A percentile compares a stretch with the other conserved stretches of the same genome.
Evolutionary conservation across 2,329 filamentous ascomycete genomes (phyloP).

Genomic region (Epicoccum nigrum): DNA sequence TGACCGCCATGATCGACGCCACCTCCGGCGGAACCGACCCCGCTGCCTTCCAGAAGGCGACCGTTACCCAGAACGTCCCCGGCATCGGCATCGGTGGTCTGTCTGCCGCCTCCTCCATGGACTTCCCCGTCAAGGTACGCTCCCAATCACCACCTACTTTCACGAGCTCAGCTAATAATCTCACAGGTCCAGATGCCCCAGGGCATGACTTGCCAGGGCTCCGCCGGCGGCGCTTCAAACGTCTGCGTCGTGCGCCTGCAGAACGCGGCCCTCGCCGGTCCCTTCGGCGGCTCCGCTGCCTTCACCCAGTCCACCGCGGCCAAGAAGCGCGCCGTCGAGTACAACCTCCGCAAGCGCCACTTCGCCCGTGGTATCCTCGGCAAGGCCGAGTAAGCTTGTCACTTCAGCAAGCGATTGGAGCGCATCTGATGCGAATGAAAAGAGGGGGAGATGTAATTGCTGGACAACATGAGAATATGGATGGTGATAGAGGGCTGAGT

Average conservation of each 20-base stretch:
- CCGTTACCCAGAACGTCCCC: constrained; percentile 66
- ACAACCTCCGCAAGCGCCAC: constrained; percentile 51
- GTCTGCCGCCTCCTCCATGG: constrained; percentile 64
- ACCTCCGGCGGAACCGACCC: constrained; percentile 68
- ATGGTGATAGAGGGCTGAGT: constrained; percentile 7
- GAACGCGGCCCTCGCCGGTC: constrained; percentile 66
- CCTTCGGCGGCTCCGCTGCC: constrained; percentile 70
- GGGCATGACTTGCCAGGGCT: constrained; percentile 70
- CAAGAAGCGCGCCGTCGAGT: constrained; percentile 67
- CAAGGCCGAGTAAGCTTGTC: constrained; percentile 34
- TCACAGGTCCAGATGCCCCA: constrained; percentile 65
- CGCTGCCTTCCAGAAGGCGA: constrained; percentile 64
- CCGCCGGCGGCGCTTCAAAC: constrained; percentile 63
- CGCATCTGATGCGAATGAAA: not conserved
- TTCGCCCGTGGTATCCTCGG: constrained; percentile 45
- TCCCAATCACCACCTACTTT: not conserved
- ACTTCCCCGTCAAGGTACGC: constrained; percentile 64
- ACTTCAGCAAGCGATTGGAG: not conserved
- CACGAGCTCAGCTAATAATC: constrained; percentile 8
- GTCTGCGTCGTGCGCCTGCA: constrained; percentile 70
- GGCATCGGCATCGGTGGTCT: constrained; percentile 63
- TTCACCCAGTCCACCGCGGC: constrained; percentile 66
- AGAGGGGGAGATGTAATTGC: constrained; percentile 15
- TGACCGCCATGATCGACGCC: constrained; percentile 65
- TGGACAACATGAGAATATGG: constrained; percentile 22